A percentile compares a stretch with the other conserved stretches of the same genome.
These are phyloP conservation scores for Pyricularia sp. DNA, from an alignment of 2,329 filamentous ascomycete species.

Conservation along the genomic window DNA sequence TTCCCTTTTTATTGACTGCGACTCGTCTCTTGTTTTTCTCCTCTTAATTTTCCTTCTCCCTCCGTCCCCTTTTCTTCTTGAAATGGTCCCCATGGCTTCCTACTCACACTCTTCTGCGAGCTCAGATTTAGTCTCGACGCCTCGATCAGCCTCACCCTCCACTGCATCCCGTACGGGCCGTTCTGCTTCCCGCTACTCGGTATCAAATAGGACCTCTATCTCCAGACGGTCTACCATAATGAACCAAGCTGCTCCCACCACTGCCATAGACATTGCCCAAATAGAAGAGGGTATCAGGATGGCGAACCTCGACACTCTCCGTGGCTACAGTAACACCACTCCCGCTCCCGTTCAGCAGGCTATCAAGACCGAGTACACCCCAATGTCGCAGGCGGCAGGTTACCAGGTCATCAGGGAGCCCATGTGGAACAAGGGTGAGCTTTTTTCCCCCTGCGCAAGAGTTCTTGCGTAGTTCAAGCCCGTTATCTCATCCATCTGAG, in stretches of 20 bases:
- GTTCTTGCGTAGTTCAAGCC: neutral
- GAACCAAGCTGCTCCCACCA: slow-evolving; percentile 36
- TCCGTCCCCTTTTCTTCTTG: slow-evolving; percentile 8
- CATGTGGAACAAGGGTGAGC: slow-evolving; percentile 56
- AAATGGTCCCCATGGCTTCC: slow-evolving; percentile 30
- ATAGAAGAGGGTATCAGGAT: slow-evolving; percentile 53
- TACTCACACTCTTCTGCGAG: slow-evolving; percentile 33
- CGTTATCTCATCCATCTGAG: neutral
- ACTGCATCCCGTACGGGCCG: slow-evolving; percentile 33
- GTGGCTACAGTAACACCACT: slow-evolving; percentile 49
- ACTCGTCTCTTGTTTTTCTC: neutral
- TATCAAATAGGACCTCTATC: slow-evolving; percentile 40
- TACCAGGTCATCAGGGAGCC: slow-evolving; percentile 55
- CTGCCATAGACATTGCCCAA: slow-evolving; percentile 43
- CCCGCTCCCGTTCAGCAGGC: slow-evolving; percentile 44
- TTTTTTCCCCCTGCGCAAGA: neutral
- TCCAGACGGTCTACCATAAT: slow-evolving; percentile 41
- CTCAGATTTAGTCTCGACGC: slow-evolving; percentile 40
- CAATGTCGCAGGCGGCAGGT: slow-evolving; percentile 41
- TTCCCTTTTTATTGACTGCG: neutral
- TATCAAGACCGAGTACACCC: slow-evolving; percentile 42
- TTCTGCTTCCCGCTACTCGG: slow-evolving; percentile 32
- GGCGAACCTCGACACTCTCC: slow-evolving; percentile 48
- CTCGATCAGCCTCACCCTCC: slow-evolving; percentile 43
- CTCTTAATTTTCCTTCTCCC: neutral